Evolutionary conservation across 805 yeast species (phyloP), one percentile per base, ranked within the genome.

Genomic region (Candida lessepsii): DNA sequence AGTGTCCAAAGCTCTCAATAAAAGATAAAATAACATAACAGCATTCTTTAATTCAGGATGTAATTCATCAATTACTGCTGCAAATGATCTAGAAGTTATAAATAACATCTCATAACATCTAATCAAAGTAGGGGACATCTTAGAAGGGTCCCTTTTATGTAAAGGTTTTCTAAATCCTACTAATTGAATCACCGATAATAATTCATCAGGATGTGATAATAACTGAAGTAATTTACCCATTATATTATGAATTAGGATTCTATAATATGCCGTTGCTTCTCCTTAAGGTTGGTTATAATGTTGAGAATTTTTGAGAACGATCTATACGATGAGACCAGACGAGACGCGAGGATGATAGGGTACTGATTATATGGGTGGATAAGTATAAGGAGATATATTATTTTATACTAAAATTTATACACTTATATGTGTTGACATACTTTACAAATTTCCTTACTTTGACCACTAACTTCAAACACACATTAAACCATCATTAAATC

Each of bases 1-100:
- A 1, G 99, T 93, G 58, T 93, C 99, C 53, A 93, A 75, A 2
- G 96, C 99, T 45, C 99, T 76, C 48, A 93, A 67, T 16, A 89
- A 74, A 41, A 93, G 63, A 62, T 93, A 93, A 64, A 93, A 93
- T 5, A 93, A 44, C 89, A 81, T 81, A 46, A 87, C 75, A 1
- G 84, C 86, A 48, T 80, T 80, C 49, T 96, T 77, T 48, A 93
- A 69, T 54, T 89, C 96, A 0, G 97, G 97, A 58, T 88, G 83
- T 44, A 93, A 73, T 60, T 93, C 96, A 70, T 76, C 75, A 54
- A 91, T 91, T 16, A 93, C 99, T 0, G 95, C 87, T n/a, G 84
- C 89, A 60, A 93, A 93, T 3, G 97, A 88, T 48, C 99, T 77
- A 11, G 97, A 90, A 0, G 98, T 85, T 42, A 64, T 42, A 23